Evolutionary conservation across 805 yeast species (phyloP).

Genomic region (Saccharomycopsis schoenii): DNA sequence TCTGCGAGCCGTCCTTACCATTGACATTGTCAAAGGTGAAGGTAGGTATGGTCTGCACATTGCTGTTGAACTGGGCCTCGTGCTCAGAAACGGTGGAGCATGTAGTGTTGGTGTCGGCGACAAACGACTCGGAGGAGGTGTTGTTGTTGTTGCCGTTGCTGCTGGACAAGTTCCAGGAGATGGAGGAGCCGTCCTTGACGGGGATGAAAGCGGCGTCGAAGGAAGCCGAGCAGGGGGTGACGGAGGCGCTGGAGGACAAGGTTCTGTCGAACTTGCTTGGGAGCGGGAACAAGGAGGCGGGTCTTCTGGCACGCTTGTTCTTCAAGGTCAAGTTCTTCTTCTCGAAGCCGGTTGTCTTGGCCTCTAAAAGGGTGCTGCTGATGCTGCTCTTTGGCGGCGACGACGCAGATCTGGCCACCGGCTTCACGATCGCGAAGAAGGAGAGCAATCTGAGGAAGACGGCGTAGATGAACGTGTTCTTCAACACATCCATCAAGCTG

Average conservation of each 20-base stretch:
- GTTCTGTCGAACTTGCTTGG: conserved; percentile 4
- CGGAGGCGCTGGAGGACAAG: conserved; percentile 8
- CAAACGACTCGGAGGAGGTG: neutral
- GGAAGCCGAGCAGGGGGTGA: conserved; percentile 15
- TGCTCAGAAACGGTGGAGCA: conserved; percentile 11
- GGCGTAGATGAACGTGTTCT: neutral
- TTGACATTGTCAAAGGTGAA: conserved; percentile 2
- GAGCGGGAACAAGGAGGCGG: conserved; percentile 10
- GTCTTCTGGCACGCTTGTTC: conserved; percentile 1
- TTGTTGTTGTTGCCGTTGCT: neutral
- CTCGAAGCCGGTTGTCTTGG: neutral
- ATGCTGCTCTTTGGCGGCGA: neutral
- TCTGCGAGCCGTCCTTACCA: conserved; percentile 3
- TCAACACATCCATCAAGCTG: neutral
- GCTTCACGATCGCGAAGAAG: neutral
- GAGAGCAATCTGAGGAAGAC: neutral
- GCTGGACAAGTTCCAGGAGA: conserved; percentile 13
- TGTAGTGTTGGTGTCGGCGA: conserved; percentile 2
- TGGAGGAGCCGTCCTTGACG: conserved; percentile 14
- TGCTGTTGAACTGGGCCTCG: conserved; percentile 7
- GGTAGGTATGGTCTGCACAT: conserved; percentile 8
- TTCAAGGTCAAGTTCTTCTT: neutral
- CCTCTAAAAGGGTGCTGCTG: neutral
- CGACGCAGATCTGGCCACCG: neutral
- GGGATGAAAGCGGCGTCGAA: conserved; percentile 15